Evolutionary conservation across 2,329 filamentous ascomycete genomes (phyloP), one percentile per base, ranked within the genome.

Genomic region (Waltergamsia citrina): DNA sequence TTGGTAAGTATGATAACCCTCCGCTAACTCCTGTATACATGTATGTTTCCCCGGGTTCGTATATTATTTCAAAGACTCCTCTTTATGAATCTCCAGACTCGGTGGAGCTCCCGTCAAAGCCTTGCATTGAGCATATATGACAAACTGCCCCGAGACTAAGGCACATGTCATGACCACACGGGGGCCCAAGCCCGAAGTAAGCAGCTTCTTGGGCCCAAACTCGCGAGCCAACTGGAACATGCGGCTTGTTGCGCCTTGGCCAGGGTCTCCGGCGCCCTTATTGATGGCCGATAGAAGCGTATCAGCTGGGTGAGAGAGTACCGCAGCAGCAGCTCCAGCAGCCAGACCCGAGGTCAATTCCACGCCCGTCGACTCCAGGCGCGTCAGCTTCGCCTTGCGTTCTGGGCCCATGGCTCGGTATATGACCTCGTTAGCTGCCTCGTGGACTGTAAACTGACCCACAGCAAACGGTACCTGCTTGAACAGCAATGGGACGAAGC

Each of bases 401-500:
- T 71, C 65, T 11, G 63, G 67, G 52, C 88, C 83, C 53, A 93
- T 68, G 35, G 59, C 39, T 37, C 69, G 66, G 69, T 78, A 94
- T 58, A 88, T 74, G 45, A 71, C 53, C 62, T 94, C 85, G 51
- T 83, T 78, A 48, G 82, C 85, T 51, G 85, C 90, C 67, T 94
- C 87, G 69, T 85, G 92, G 36, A 90, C 86, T 46, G 88, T 85
- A 68, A 94, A 94, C 69, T 94, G 93, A 57, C 85, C 78, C 63
- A 94, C 86, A 46, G 87, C 93, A 67, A 93, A 94, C 14, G 87
- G 87, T 36, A 94, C 81, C 71, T 92, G 85, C 64, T 90, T 88
- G 65, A 85, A 86, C 43, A 87, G 70, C 47, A 90, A 78, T 19
- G 85, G 85, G 34, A 87, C 81, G 62, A 94, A 93, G 45, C 87